Conservation (phyloP, 345 rosid genomes). For the Kandelia obovata region DNA sequence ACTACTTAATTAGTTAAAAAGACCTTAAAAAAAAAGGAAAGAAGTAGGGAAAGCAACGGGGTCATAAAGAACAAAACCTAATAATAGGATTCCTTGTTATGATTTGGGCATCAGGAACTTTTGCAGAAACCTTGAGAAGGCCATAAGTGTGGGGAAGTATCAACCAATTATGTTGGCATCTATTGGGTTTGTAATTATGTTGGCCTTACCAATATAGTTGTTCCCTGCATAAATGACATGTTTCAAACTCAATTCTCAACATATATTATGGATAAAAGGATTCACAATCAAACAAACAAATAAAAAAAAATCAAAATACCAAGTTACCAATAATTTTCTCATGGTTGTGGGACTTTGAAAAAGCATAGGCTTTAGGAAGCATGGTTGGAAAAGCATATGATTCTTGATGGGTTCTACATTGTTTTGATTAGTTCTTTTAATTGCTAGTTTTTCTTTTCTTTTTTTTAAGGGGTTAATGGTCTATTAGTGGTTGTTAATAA, state of each 20-base stretch:
- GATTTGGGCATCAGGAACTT: conserved; percentile 89
- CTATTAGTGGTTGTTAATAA: no score
- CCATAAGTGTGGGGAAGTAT: conserved; percentile 78
- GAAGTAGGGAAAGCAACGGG: not conserved
- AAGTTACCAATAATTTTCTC: not conserved
- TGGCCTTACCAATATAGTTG: conserved; percentile 80
- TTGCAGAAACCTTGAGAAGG: conserved; percentile 77
- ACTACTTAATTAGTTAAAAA: no score
- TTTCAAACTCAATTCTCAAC: not conserved
- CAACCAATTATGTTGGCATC: conserved; percentile 61
- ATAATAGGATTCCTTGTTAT: conserved; percentile 72
- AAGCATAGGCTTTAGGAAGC: no score
- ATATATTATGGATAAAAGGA: not conserved
- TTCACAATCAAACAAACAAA: not conserved
- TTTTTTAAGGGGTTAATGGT: no score
- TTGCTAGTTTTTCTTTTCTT: no score
- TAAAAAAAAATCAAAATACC: not conserved
- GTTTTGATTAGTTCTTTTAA: no score
- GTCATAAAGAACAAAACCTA: conserved; percentile 36
- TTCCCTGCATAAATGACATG: conserved; percentile 51
- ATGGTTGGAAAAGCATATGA: no score
- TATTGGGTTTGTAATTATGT: conserved; percentile 56
- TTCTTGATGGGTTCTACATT: no score
- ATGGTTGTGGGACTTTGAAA: no score
- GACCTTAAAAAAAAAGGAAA: not conserved